Base-by-base conservation (phyloP, 768 basidiomycete genomes). In the Hypholoma sublateritium region DNA sequence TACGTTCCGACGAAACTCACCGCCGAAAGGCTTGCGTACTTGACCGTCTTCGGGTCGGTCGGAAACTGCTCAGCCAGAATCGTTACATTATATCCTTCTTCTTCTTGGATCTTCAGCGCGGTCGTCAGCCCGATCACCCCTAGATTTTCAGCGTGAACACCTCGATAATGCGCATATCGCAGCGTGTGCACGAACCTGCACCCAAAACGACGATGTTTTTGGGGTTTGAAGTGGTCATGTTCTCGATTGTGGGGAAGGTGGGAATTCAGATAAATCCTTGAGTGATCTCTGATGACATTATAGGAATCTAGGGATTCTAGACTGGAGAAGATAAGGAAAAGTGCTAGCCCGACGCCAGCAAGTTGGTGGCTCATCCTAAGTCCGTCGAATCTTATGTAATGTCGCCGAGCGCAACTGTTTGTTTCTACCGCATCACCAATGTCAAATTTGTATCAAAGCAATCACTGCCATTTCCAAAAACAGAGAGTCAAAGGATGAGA, bases 1-100 rank as follows among this genome's bases (percentile, higher is more conserved):
- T 16, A 48, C 34, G 14, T 24, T 12, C 19, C 5, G 7, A 19
- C 39, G 14, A 16, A 11, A 72, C 83, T 56, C 53, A 86, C 87
- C n/a, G 88, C 88, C 85, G 86, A 89, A 32, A 80, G 79, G 57
- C 83, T 86, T 2, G 88, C 84, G 64, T 86, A 89, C 42, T 78
- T 74, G 59, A 86, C 80, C 22, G 69, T 75, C 67, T 84, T 67
- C 7, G 62, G 65, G 47, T 69, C 65, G 1, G 61, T 62, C 17
- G 64, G 67, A 16, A 63, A 60, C 41, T 61, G 59, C 17, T 64
- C 59, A 52, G 65, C 64, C 17, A 67, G 19, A 21, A 89, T 77
- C 3, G 79, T 81, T 19, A 88, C 86, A 5, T 67, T 68, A 63
- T 83, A 84, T 2, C 72, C 75, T 24, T 77, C 77, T 17, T 72